Evolutionary conservation across 2,329 filamentous ascomycete species (phyloP).

Genomic region (Cordyceps militaris): DNA sequence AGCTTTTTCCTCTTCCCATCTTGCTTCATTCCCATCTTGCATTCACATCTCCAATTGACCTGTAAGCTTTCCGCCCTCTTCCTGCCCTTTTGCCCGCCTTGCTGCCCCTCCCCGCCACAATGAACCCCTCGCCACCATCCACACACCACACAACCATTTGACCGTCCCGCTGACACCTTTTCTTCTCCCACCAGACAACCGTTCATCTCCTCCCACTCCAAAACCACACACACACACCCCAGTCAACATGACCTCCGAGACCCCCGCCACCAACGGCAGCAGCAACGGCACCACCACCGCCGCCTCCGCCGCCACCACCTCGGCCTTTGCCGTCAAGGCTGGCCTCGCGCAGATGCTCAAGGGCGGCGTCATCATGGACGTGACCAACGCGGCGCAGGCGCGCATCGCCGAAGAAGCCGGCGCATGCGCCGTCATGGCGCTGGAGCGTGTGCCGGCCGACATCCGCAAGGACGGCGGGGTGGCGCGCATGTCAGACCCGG

Average conservation of each 20-base stretch:
- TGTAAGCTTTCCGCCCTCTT: neutral
- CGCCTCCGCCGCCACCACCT: conserved; percentile 24
- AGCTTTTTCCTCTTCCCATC: neutral
- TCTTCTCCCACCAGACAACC: neutral
- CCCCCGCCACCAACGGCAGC: conserved; percentile 15
- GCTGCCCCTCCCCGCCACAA: neutral
- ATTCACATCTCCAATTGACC: conserved; percentile 2
- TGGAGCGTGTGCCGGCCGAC: conserved; percentile 94
- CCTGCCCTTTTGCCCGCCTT: no score
- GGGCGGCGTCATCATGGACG: conserved; percentile 99
- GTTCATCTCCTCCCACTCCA: no score
- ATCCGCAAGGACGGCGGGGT: conserved; percentile 90
- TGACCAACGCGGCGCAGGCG: conserved; percentile 86
- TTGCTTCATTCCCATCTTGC: neutral
- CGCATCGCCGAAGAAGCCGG: conserved; percentile 97
- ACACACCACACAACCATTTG: neutral
- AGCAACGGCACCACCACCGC: conserved; percentile 32
- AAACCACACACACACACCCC: neutral
- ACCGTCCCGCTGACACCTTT: neutral
- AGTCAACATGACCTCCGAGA: conserved; percentile 29
- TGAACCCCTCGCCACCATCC: neutral
- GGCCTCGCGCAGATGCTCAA: conserved; percentile 97
- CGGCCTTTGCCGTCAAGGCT: conserved; percentile 82
- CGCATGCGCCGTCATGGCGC: conserved; percentile 94
- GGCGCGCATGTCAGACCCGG: conserved; percentile 91